Evolutionary conservation across 2,329 filamentous ascomycete genomes (phyloP).

Genomic region (Ophiostoma triangulosporum): DNA sequence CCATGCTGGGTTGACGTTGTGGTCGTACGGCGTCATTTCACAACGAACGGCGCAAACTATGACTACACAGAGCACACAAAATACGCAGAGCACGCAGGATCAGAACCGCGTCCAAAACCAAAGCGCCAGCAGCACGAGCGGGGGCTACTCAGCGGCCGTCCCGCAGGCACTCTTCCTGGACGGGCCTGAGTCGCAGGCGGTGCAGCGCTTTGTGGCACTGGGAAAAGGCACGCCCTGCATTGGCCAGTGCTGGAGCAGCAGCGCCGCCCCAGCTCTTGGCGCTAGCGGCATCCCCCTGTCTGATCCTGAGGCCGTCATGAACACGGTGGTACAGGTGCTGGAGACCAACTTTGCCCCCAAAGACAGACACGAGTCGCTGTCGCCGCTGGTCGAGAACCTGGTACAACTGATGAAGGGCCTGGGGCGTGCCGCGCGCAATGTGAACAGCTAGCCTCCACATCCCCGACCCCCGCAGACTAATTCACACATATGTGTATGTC

Average conservation of each 20-base stretch:
- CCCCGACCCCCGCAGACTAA: not conserved
- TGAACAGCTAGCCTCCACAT: constrained; percentile 2
- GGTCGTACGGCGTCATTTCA: constrained; percentile 51
- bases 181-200: constrained; percentile 33
- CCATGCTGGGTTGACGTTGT: constrained; percentile 53
- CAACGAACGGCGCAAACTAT: not conserved
- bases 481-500: too few species aligned
- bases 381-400: constrained; percentile 55
- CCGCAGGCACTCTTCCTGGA: constrained; percentile 36
- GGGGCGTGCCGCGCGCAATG: constrained; percentile 18
- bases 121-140: not conserved
- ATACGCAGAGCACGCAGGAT: not conserved
- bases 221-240: constrained; percentile 29
- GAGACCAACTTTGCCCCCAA: constrained; percentile 31
- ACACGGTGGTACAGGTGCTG: constrained; percentile 42
- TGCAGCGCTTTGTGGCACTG: constrained; percentile 43
- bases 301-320: constrained; percentile 46
- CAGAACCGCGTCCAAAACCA: not conserved
- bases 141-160: not conserved
- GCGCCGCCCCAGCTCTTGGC: not conserved
- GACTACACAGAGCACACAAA: not conserved
- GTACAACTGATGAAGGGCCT: constrained; percentile 49
- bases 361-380: constrained; percentile 22
- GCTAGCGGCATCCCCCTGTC: constrained; percentile 27
- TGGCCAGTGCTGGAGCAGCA: constrained; percentile 33